These are phyloP conservation scores for Knoxia roxburghii DNA, from an alignment of 257 asterid genomes.

Conservation along the genomic window DNA sequence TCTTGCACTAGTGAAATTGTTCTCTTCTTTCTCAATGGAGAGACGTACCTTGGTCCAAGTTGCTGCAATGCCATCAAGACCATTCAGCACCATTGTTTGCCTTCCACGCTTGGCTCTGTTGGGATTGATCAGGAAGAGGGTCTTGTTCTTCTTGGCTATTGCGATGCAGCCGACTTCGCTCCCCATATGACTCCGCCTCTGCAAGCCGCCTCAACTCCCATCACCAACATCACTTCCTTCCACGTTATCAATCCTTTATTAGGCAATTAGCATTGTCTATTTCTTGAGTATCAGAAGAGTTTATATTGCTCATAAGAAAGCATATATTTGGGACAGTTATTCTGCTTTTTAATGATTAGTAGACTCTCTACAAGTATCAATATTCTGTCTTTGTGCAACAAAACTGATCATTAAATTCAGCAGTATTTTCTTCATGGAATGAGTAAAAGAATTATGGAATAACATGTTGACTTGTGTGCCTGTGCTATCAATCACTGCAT, in stretches of 20 bases:
- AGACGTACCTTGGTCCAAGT: conserved; percentile 59
- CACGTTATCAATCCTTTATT: background rate
- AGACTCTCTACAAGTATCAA: too few species aligned
- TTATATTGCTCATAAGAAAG: background rate
- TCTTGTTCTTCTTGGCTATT: conserved; percentile 52
- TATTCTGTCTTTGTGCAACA: background rate
- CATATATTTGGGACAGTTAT: background rate
- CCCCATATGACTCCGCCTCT: conserved; percentile 22
- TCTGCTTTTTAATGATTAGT: background rate
- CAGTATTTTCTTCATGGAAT: too few species aligned
- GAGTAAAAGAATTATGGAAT: too few species aligned
- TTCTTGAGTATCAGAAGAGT: background rate
- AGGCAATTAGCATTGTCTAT: background rate
- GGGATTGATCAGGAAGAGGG: conserved; percentile 56
- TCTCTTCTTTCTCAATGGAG: conserved; percentile 61
- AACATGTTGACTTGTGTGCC: too few species aligned
- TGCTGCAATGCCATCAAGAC: conserved; percentile 53
- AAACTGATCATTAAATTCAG: background rate
- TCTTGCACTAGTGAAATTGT: conserved; percentile 61
- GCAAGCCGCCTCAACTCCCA: background rate
- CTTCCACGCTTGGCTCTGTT: conserved; percentile 51
- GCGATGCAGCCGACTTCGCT: conserved; percentile 36
- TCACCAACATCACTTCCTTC: background rate
- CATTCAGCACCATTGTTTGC: conserved; percentile 66
- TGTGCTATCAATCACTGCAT: too few species aligned